Conservation (phyloP, 192 early-diverging fungal genomes). For the Funneliformis geosporum region DNA sequence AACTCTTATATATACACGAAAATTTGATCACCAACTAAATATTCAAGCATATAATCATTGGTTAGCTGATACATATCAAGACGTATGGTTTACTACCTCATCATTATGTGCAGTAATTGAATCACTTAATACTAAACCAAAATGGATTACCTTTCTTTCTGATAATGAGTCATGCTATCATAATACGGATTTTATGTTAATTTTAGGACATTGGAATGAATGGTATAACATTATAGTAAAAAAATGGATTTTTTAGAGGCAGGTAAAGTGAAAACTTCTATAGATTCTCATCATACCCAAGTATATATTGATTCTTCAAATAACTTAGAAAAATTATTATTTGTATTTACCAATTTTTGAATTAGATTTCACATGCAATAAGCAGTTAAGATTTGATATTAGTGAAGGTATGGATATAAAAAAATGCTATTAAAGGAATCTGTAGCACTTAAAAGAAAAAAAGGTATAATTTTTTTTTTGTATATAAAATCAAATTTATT, state of each 20-base stretch:
- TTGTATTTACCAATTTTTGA: neutral
- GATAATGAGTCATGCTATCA: neutral
- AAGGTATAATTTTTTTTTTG: neutral
- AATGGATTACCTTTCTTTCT: slow-evolving; percentile 2
- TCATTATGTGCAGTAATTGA: neutral
- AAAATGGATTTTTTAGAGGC: slow-evolving; percentile 9
- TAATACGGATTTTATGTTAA: neutral
- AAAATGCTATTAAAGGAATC: too few species aligned
- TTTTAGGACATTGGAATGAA: slow-evolving; percentile 1
- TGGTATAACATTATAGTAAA: neutral
- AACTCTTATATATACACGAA: neutral
- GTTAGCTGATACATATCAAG: neutral
- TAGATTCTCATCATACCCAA: neutral
- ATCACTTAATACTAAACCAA: neutral
- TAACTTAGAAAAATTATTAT: neutral
- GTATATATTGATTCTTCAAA: neutral
- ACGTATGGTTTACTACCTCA: neutral
- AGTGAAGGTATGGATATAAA: neutral
- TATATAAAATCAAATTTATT: neutral
- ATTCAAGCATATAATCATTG: neutral
- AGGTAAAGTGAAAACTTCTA: neutral
- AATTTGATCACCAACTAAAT: neutral
- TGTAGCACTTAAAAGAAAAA: neutral
- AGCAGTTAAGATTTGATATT: neutral
- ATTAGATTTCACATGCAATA: neutral